Conservation (phyloP, 768 basidiomycete genomes). For the Lanmaoa rubissima region DNA sequence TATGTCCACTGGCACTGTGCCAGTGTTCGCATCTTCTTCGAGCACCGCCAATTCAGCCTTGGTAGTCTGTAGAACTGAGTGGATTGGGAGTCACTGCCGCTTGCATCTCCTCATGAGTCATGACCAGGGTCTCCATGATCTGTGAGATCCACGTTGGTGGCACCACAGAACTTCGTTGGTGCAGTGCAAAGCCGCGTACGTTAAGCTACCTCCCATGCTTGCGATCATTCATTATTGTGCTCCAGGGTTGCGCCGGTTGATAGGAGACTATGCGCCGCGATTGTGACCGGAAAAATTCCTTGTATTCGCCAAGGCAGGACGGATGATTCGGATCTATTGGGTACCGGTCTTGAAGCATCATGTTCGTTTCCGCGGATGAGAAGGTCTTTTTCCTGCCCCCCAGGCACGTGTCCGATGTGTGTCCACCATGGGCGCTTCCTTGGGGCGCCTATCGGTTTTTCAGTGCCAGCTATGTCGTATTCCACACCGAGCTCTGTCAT, state of each 20-base stretch:
- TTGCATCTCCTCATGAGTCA: neutral
- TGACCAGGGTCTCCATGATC: neutral
- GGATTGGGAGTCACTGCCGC: neutral
- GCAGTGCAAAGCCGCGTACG: slow-evolving; percentile 1
- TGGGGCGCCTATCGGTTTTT: neutral
- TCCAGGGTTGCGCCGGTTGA: slow-evolving; percentile 6
- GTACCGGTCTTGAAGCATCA: neutral
- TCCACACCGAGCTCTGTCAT: neutral
- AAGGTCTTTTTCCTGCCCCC: slow-evolving; percentile 12
- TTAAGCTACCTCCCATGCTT: slow-evolving; percentile 1
- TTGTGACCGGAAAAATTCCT: neutral
- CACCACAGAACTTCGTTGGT: neutral
- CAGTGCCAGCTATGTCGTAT: neutral
- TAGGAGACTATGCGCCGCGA: slow-evolving; percentile 7
- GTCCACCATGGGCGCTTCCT: neutral
- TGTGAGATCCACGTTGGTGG: neutral
- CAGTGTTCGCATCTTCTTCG: slow-evolving; percentile 11
- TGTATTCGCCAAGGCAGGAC: neutral
- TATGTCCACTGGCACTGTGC: neutral
- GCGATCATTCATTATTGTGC: slow-evolving; percentile 1
- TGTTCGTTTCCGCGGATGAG: slow-evolving; percentile 5
- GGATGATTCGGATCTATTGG: neutral
- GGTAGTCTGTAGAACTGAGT: neutral
- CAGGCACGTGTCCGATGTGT: slow-evolving; percentile 17
- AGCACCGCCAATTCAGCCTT: slow-evolving; percentile 17